phyloP scores from a whole-genome alignment of 1,284 basidiomycete genomes.

The Waitea zeae region DNA sequence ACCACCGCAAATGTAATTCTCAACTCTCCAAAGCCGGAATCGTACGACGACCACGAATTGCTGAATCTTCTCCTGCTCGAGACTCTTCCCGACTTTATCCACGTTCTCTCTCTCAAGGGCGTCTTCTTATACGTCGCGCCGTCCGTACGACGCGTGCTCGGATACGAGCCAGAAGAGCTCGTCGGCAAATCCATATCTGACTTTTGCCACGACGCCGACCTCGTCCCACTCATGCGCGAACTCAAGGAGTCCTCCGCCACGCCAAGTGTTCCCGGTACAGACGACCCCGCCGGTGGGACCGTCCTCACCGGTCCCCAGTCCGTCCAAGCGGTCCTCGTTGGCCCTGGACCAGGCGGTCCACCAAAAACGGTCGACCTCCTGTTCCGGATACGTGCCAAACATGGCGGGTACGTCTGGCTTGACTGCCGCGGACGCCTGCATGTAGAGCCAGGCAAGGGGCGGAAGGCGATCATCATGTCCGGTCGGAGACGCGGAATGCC shows the following conservation, averaged over 20 bases:
- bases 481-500: constrained; percentile 59
- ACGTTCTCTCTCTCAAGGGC: constrained; percentile 89
- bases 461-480: constrained; percentile 76
- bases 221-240: constrained; percentile 83
- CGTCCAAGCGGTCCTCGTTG: not conserved
- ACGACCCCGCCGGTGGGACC: not conserved
- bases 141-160: constrained; percentile 55
- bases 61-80: constrained; percentile 57
- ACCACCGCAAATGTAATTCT: constrained; percentile 13
- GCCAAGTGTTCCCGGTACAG: too few relatives aligned
- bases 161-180: constrained; percentile 71
- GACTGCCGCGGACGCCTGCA: constrained; percentile 76
- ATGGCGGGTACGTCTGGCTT: constrained; percentile 65
- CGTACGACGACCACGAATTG: constrained; percentile 10
- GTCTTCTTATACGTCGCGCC: constrained; percentile 85
- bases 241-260: constrained; percentile 56
- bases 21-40: constrained; percentile 11
- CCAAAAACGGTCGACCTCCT: constrained; percentile 50
- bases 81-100: constrained; percentile 62
- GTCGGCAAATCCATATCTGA: constrained; percentile 63
- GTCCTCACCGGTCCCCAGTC: not conserved
- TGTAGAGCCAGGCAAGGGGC: constrained; percentile 76
- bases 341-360: constrained; percentile 9
- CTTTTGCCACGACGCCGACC: constrained; percentile 77
- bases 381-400: constrained; percentile 56